A percentile compares a stretch with the other conserved stretches of the same genome.
These are phyloP conservation scores for Asterella californica DNA, from an alignment of 225 moss, liverwort and hornwort genomes.

Conservation along the genomic window DNA sequence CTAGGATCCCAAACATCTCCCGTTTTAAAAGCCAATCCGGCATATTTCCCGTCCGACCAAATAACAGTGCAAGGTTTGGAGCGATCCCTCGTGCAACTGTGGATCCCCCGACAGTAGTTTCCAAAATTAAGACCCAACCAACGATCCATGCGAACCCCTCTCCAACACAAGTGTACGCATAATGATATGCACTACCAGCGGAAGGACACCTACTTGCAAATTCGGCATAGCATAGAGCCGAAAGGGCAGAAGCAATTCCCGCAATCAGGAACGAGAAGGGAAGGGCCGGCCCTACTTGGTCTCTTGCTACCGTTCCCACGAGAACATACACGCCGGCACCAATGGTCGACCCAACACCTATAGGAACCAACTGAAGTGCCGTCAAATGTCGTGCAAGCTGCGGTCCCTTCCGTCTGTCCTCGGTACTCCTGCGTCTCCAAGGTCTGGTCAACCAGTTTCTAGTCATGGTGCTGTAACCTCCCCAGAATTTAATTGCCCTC, in stretches of 20 bases:
- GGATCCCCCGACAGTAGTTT: conserved; percentile 82
- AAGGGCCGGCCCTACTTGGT: conserved; percentile 83
- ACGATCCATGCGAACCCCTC: conserved; percentile 86
- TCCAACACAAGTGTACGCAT: conserved; percentile 87
- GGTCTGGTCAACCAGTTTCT: conserved; percentile 13
- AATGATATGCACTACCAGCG: conserved; percentile 92
- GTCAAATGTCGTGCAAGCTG: conserved; percentile 41
- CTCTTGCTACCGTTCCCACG: conserved; percentile 84
- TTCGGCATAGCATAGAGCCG: conserved; percentile 95
- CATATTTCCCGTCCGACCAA: conserved; percentile 66
- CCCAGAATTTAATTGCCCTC: background rate
- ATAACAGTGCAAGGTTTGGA: conserved; percentile 77
- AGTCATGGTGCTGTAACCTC: background rate
- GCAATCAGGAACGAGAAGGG: conserved; percentile 79
- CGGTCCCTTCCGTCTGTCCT: conserved; percentile 2
- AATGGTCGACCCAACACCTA: conserved; percentile 74
- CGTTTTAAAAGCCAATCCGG: conserved; percentile 55
- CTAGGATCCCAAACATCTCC: conserved; percentile 44
- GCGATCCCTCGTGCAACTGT: conserved; percentile 89
- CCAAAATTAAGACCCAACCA: conserved; percentile 87
- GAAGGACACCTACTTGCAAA: conserved; percentile 88
- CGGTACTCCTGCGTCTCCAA: conserved; percentile 34
- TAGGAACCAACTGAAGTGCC: conserved; percentile 38
- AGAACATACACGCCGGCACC: conserved; percentile 92
- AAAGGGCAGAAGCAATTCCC: conserved; percentile 81